phyloP scores from a whole-genome alignment of 306 rosid species.

The Citrullus mucosospermus region DNA sequence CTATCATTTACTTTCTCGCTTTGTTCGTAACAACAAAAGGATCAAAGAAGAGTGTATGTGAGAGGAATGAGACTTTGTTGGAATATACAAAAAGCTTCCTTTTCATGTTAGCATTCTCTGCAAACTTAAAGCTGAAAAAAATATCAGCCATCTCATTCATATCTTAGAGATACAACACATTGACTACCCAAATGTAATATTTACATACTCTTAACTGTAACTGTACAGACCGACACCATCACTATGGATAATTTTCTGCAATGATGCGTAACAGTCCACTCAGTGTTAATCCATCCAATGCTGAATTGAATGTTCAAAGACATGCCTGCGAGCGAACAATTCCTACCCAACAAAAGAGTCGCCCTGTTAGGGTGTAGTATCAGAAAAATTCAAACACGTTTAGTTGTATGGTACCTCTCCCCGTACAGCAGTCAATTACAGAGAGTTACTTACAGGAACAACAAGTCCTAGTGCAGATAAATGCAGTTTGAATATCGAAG shows the following conservation, averaged over 20 bases:
- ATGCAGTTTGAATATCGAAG: neutral
- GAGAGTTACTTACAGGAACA: neutral
- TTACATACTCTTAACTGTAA: constrained; percentile 6
- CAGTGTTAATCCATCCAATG: neutral
- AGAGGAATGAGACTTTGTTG: neutral
- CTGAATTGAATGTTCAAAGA: neutral
- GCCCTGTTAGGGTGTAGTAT: neutral
- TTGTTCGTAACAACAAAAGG: neutral
- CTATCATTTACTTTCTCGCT: neutral
- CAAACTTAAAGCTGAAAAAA: neutral
- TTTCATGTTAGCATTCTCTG: neutral
- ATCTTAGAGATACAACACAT: neutral
- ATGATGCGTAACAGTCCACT: neutral
- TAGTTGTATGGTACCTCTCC: neutral
- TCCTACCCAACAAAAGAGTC: neutral
- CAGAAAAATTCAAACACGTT: neutral
- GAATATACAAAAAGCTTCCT: neutral
- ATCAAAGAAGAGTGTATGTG: neutral
- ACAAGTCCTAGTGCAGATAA: neutral
- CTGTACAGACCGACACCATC: constrained; percentile 1
- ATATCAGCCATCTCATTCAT: neutral
- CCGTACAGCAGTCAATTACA: neutral
- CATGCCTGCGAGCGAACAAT: neutral
- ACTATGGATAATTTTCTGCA: neutral
- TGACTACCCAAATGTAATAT: neutral